Evolutionary conservation across 23 red algal species (phyloP), one percentile per base, ranked within the genome.

Genomic region (Agarophyton chilense): DNA sequence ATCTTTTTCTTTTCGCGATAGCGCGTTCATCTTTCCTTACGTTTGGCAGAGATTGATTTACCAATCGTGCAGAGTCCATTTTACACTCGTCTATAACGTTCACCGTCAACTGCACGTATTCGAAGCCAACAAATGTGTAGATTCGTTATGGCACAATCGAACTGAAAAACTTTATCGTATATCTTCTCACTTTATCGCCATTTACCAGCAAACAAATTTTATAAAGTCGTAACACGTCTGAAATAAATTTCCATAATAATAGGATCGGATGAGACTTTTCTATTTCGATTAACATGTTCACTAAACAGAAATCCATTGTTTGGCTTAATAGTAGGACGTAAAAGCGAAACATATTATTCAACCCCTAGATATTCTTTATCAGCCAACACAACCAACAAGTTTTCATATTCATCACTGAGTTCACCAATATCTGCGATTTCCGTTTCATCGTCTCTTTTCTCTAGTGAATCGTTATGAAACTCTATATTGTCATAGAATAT

Each of bases 281-380:
- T 32, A 33, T 82, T 82, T 6, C 45, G 25, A n/a, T 4, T 34
- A 24, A 6, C 6, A 3, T 82, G 31, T 61, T 46, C 57, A 1
- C n/a, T 16, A 25, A 28, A 51, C 11, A 86, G 10, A 11, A 72
- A 1, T 2, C 62, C 34, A 72, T 72, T 16, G 9, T 1, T 14
- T 3, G 81, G 81, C 49, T 86, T 86, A 6, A 40, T 86, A 9
- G 38, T 73, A 0, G 41, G 34, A 67, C 29, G 17, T 52, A 70
- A 72, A 0, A 55, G 17, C 16, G 34, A 33, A 57, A 66, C 55
- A 52, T 17, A 13, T 1, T 72, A 13, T 25, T 53, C 43, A 1
- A 25, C 45, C 3, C 81, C 65, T 33, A 52, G 41, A 42, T 86
- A 86, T 17, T 62, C 81, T 22, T 86, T 86, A 34, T 86, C 81